Conservation (phyloP, 768 basidiomycete genomes). For the Calocybe gangraenosa region DNA sequence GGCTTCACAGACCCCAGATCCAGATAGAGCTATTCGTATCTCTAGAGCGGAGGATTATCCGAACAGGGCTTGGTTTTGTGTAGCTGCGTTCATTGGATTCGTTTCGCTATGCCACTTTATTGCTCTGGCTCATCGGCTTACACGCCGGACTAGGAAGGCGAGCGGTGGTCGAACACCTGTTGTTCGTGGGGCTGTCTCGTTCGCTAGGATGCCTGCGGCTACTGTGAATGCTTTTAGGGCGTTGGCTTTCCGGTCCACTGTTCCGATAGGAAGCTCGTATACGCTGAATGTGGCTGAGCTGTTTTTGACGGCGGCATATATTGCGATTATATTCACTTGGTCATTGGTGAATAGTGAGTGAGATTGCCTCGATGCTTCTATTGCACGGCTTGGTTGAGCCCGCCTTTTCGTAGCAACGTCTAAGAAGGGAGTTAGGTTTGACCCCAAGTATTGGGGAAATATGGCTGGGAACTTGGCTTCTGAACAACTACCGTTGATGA, state of each 20-base stretch:
- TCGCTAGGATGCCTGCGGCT: slow-evolving; percentile 10
- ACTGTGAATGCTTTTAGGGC: no score
- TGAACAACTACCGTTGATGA: slow-evolving; percentile 50
- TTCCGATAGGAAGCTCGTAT: no score
- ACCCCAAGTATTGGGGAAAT: slow-evolving; percentile 36
- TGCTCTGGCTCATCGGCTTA: not conserved
- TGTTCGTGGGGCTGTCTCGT: not conserved
- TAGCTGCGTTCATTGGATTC: slow-evolving; percentile 14
- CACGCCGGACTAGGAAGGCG: not conserved
- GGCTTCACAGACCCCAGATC: slow-evolving; percentile 8
- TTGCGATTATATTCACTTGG: slow-evolving; percentile 26
- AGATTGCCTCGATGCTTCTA: no score
- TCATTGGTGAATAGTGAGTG: slow-evolving; percentile 33
- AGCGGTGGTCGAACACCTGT: not conserved
- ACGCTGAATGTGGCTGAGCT: slow-evolving; percentile 19
- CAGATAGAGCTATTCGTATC: slow-evolving; percentile 7
- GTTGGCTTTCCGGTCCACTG: no score
- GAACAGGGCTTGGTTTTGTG: slow-evolving; percentile 16
- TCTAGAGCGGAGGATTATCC: slow-evolving; percentile 10
- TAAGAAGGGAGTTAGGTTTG: slow-evolving; percentile 25
- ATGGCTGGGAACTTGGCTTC: slow-evolving; percentile 39
- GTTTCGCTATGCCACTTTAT: slow-evolving; percentile 10
- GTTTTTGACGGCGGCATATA: slow-evolving; percentile 29
- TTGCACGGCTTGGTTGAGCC: not conserved
- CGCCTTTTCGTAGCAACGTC: slow-evolving; percentile 24